phyloP scores from a whole-genome alignment of 2,329 filamentous ascomycete species.

The Karstenula rhodostoma region DNA sequence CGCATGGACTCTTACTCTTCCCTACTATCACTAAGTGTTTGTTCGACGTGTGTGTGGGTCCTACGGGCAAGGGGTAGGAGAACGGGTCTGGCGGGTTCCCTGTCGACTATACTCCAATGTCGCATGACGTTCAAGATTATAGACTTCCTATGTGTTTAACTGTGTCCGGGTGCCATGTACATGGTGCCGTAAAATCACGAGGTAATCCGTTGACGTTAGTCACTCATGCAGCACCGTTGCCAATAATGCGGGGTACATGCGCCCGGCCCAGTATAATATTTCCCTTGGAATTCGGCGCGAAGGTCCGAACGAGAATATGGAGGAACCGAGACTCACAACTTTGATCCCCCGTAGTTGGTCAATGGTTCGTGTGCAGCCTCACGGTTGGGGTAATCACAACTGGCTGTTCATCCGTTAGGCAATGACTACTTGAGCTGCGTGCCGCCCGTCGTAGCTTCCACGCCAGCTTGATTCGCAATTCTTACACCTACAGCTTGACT shows the following conservation, averaged over 20 bases:
- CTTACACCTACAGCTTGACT: not conserved
- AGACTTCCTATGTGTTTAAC: slow-evolving; percentile 1
- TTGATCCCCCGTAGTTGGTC: not conserved
- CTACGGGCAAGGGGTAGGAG: slow-evolving; percentile 19
- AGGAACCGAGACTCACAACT: not conserved
- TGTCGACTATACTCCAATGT: slow-evolving; percentile 44
- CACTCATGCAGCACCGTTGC: not conserved
- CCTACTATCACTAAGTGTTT: slow-evolving; percentile 49
- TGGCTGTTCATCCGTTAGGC: not conserved
- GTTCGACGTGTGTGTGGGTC: slow-evolving; percentile 27
- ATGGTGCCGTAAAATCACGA: not conserved
- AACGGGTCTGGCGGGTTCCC: slow-evolving; percentile 28
- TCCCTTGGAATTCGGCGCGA: not conserved
- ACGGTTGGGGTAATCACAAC: not conserved
- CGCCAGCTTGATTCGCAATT: not conserved
- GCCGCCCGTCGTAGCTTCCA: not conserved
- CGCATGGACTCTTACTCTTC: slow-evolving; percentile 49
- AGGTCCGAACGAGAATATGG: not conserved
- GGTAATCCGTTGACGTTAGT: not conserved
- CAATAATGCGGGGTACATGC: not conserved
- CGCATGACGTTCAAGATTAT: slow-evolving; percentile 34
- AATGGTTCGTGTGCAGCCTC: not conserved
- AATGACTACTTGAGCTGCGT: not conserved
- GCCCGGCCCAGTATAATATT: not conserved
- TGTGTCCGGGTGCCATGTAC: not conserved